Conservation (phyloP, 345 rosid species). For the Microcos paniculata region DNA sequence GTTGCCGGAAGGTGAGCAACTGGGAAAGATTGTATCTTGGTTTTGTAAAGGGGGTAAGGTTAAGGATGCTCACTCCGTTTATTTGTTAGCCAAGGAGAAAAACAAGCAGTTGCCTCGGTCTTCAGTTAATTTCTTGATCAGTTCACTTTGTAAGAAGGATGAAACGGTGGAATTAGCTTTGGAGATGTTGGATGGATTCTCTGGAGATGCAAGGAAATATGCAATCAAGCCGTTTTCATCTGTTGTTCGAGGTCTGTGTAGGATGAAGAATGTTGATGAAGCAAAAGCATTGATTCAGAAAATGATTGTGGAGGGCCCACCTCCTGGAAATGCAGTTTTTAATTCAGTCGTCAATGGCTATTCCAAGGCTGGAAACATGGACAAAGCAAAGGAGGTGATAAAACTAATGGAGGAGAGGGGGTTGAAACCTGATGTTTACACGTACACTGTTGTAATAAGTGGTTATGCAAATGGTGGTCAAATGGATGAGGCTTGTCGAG, state of each 20-base stretch:
- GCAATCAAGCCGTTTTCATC: constrained; percentile 73
- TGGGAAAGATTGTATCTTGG: constrained; percentile 73
- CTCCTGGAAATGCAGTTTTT: constrained; percentile 80
- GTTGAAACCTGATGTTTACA: constrained; percentile 72
- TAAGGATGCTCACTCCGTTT: constrained; percentile 53
- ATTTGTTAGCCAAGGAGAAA: constrained; percentile 47
- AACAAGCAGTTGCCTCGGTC: constrained; percentile 41
- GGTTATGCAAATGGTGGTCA: constrained; percentile 72
- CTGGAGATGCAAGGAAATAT: constrained; percentile 45
- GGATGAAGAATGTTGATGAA: constrained; percentile 53
- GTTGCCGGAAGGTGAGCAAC: constrained; percentile 46
- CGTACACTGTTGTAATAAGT: constrained; percentile 76
- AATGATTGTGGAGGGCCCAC: constrained; percentile 76
- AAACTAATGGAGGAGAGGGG: constrained; percentile 77
- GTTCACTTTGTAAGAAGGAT: constrained; percentile 52
- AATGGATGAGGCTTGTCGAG: constrained; percentile 63
- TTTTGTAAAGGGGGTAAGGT: constrained; percentile 63
- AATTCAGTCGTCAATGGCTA: constrained; percentile 55
- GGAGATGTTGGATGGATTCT: constrained; percentile 51
- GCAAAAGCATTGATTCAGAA: constrained; percentile 54
- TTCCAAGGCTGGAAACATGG: constrained; percentile 59
- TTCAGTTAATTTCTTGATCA: constrained; percentile 47
- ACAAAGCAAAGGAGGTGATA: constrained; percentile 52
- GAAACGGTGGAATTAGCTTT: constrained; percentile 59
- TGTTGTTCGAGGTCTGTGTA: constrained; percentile 67